A percentile compares a stretch with the other conserved stretches of the same genome.
Conservation (phyloP, 140 eudicot genomes). For the Stevia rebaudiana region DNA sequence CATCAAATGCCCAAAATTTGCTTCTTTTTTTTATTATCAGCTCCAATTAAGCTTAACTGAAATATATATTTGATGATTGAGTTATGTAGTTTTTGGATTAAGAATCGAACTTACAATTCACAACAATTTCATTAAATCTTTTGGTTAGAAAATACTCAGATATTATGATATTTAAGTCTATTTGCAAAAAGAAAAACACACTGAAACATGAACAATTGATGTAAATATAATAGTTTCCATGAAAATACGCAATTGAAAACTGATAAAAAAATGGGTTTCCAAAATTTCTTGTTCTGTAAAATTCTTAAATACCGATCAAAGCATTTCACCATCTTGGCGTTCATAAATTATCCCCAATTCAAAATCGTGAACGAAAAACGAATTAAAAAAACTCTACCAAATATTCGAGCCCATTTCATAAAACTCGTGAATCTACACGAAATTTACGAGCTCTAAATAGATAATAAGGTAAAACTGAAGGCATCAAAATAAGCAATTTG, state of each 20-base stretch:
- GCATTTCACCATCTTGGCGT: too few species aligned
- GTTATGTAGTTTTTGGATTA: not conserved
- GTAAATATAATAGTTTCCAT: not conserved
- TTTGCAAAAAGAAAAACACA: not conserved
- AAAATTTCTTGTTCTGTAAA: too few species aligned
- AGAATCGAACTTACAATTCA: too few species aligned
- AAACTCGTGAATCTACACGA: conserved; percentile 5
- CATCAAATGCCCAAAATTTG: conserved; percentile 29
- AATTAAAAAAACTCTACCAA: too few species aligned
- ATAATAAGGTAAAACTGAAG: not conserved
- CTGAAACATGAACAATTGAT: not conserved
- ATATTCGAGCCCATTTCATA: not conserved
- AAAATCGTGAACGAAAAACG: too few species aligned
- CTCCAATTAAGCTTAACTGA: not conserved
- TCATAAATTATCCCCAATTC: too few species aligned
- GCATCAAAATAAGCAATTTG: not conserved
- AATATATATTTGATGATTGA: not conserved
- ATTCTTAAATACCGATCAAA: too few species aligned
- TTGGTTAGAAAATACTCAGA: too few species aligned
- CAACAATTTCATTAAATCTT: too few species aligned
- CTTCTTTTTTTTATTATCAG: not conserved
- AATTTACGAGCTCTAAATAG: not conserved
- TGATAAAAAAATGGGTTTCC: not conserved
- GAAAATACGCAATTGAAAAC: not conserved
- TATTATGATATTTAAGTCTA: not conserved